Conservation (phyloP, 2,329 filamentous ascomycete species). For the Cladosporium velox region DNA sequence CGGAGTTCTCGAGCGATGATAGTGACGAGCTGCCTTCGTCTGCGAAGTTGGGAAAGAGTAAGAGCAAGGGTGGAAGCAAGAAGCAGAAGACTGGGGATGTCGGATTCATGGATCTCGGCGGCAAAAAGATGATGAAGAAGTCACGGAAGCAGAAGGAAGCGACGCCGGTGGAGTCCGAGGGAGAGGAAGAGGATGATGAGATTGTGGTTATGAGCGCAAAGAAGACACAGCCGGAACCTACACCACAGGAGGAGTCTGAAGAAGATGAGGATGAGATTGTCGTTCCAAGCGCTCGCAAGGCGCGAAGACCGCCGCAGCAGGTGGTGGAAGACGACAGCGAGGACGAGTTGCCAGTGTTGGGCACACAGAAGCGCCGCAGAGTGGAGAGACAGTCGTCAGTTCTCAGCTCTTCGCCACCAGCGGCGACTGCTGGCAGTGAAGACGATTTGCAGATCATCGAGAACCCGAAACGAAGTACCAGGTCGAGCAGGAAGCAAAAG, state of each 20-base stretch:
- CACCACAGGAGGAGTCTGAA: slow-evolving; percentile 12
- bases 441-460: slow-evolving; percentile 34
- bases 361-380: slow-evolving; percentile 30
- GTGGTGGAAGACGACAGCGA: slow-evolving; percentile 28
- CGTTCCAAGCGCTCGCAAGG: slow-evolving; percentile 3
- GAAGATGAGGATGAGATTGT: slow-evolving; percentile 22
- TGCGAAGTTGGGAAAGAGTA: slow-evolving; percentile 1
- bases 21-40: slow-evolving; percentile 25
- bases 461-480: neutral
- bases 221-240: slow-evolving; percentile 6
- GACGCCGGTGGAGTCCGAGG: neutral
- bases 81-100: slow-evolving; percentile 7
- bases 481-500: slow-evolving; percentile 1
- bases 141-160: slow-evolving; percentile 22
- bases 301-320: slow-evolving; percentile 8
- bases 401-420: slow-evolving; percentile 30
- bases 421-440: slow-evolving; percentile 31
- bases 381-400: slow-evolving; percentile 26
- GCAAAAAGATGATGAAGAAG: slow-evolving; percentile 2
- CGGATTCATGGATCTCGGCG: slow-evolving; percentile 15
- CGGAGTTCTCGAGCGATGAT: slow-evolving; percentile 28
- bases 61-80: slow-evolving; percentile 3
- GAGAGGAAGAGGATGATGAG: slow-evolving; percentile 19
- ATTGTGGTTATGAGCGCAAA: slow-evolving; percentile 7
- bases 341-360: slow-evolving; percentile 37